Evolutionary conservation across 805 yeast genomes (phyloP).

Genomic region (Lipomyces yamadae): DNA sequence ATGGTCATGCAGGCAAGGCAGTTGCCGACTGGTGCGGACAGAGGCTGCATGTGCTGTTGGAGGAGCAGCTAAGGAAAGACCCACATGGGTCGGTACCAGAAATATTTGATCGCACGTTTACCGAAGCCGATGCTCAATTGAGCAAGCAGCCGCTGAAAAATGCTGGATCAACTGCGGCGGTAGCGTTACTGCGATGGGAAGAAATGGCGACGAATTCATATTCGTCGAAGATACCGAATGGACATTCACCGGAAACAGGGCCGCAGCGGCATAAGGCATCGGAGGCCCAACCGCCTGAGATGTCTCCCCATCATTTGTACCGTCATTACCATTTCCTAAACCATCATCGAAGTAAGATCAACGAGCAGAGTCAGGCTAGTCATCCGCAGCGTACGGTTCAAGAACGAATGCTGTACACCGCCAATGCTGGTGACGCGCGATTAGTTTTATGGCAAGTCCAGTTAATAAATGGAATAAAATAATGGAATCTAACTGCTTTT

Average conservation of each 20-base stretch:
- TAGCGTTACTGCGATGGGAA: constrained; percentile 89
- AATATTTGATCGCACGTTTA: constrained; percentile 69
- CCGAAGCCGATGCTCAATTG: constrained; percentile 73
- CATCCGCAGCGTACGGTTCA: constrained; percentile 19
- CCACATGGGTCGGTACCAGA: constrained; percentile 59
- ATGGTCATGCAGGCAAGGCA: constrained; percentile 95
- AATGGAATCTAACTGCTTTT: not conserved
- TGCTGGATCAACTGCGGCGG: constrained; percentile 95
- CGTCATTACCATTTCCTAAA: constrained; percentile 27
- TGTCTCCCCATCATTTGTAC: constrained; percentile 20
- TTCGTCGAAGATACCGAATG: not conserved
- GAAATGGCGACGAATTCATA: constrained; percentile 19
- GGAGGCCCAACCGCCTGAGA: not conserved
- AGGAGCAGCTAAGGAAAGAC: constrained; percentile 42
- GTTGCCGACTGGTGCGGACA: constrained; percentile 96
- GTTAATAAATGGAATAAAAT: not conserved
- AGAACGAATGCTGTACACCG: constrained; percentile 78
- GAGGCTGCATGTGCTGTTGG: constrained; percentile 69
- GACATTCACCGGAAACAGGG: constrained; percentile 4
- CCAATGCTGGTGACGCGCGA: constrained; percentile 94
- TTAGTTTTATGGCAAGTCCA: constrained; percentile 60
- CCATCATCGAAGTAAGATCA: constrained; percentile 21
- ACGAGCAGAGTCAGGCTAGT: not conserved
- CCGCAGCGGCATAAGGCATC: not conserved
- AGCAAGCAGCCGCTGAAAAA: constrained; percentile 65